These are phyloP conservation scores for Aspergillus flavus DNA, from an alignment of 2,329 filamentous ascomycete species.

Conservation along the genomic window DNA sequence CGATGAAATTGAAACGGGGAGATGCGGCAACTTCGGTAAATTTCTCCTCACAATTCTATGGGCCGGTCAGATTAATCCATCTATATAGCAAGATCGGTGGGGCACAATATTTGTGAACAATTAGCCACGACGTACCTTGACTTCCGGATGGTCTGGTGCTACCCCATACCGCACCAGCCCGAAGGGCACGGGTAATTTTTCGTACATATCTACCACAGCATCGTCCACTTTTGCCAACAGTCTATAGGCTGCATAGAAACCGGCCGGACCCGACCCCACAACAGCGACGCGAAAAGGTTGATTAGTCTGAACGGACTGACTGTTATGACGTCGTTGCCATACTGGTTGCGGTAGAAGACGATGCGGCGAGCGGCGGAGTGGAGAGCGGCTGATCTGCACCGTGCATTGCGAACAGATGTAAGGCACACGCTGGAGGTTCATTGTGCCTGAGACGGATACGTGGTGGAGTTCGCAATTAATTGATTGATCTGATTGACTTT, in stretches of 20 bases:
- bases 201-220: slow-evolving; percentile 90
- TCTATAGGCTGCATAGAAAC: slow-evolving; percentile 90
- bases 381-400: slow-evolving; percentile 15
- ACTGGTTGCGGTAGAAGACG: slow-evolving; percentile 9
- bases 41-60: slow-evolving; percentile 88
- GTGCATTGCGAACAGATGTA: slow-evolving; percentile 37
- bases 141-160: slow-evolving; percentile 97
- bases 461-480: slow-evolving; percentile 5
- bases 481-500: neutral
- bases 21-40: slow-evolving; percentile 86
- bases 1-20: slow-evolving; percentile 83
- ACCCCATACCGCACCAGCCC: slow-evolving; percentile 92
- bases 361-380: slow-evolving; percentile 9
- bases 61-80: neutral
- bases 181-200: slow-evolving; percentile 87
- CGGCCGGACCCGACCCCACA: slow-evolving; percentile 90
- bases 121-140: slow-evolving; percentile 69
- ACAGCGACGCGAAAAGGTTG: slow-evolving; percentile 77
- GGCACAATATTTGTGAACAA: neutral
- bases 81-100: neutral
- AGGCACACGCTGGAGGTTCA: slow-evolving; percentile 29
- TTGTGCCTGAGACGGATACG: slow-evolving; percentile 15
- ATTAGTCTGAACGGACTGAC: slow-evolving; percentile 35
- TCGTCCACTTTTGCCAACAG: slow-evolving; percentile 74
- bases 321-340: slow-evolving; percentile 32